phyloP scores from a whole-genome alignment of 2,329 filamentous ascomycete genomes.

The Metarhizium anisopliae region DNA sequence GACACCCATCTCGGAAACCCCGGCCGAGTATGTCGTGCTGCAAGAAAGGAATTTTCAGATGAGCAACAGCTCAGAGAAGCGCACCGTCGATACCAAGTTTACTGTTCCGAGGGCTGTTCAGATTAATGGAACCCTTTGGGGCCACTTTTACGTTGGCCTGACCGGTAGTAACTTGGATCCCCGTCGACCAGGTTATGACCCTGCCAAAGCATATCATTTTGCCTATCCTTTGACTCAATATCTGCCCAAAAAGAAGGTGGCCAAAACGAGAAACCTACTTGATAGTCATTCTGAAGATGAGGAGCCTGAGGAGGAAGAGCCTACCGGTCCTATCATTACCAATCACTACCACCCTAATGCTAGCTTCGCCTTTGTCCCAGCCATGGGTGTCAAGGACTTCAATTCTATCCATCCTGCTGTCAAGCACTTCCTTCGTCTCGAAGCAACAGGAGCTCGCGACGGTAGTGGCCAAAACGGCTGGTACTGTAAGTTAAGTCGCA shows the following conservation, averaged over 20 bases:
- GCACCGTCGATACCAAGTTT: slow-evolving; percentile 70
- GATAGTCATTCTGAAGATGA: slow-evolving; percentile 37
- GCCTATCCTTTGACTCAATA: slow-evolving; percentile 81
- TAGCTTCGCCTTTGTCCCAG: slow-evolving; percentile 78
- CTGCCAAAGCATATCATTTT: slow-evolving; percentile 72
- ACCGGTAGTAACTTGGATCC: slow-evolving; percentile 72
- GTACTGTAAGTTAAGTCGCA: slow-evolving; percentile 52
- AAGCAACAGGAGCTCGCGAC: slow-evolving; percentile 74
- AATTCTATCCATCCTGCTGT: slow-evolving; percentile 61
- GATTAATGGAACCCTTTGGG: slow-evolving; percentile 88
- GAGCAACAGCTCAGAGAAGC: slow-evolving; percentile 69
- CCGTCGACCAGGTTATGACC: slow-evolving; percentile 59
- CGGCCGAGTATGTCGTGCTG: slow-evolving; percentile 62
- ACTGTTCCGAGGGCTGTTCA: slow-evolving; percentile 71
- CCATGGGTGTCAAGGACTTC: slow-evolving; percentile 62
- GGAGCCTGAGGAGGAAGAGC: slow-evolving; percentile 41
- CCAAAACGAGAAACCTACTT: slow-evolving; percentile 84
- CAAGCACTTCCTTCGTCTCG: slow-evolving; percentile 70
- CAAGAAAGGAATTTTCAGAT: slow-evolving; percentile 73
- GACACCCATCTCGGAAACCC: slow-evolving; percentile 55
- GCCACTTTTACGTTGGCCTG: slow-evolving; percentile 83
- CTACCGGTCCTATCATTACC: slow-evolving; percentile 59
- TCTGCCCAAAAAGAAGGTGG: slow-evolving; percentile 79
- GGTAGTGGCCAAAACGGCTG: slow-evolving; percentile 78
- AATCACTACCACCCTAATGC: slow-evolving; percentile 96